These are phyloP conservation scores for Ambispora gerdemannii DNA, from an alignment of 192 early-diverging fungal species.

Conservation along the genomic window DNA sequence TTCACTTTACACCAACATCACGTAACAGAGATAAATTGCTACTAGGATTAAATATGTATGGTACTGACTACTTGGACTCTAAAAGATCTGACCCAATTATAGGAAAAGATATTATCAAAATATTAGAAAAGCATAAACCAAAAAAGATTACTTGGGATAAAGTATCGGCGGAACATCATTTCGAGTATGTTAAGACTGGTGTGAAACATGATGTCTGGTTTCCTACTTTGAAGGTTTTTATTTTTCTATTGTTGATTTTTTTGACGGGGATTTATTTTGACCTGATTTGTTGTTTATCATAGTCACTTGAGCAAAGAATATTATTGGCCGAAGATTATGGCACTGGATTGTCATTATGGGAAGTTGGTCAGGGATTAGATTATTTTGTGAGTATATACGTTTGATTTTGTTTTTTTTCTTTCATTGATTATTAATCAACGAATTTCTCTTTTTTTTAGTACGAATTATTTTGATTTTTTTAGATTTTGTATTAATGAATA, in stretches of 20 bases:
- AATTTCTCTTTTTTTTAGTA: too few species aligned
- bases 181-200: constrained; percentile 33
- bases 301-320: constrained; percentile 34
- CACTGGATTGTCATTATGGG: constrained; percentile 44
- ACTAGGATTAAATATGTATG: constrained; percentile 41
- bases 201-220: constrained; percentile 30
- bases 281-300: not conserved
- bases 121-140: not conserved
- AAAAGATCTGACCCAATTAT: constrained; percentile 21
- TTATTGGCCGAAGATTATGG: constrained; percentile 39
- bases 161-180: constrained; percentile 28
- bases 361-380: constrained; percentile 46
- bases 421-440: too few species aligned
- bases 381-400: constrained; percentile 45
- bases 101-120: constrained; percentile 29
- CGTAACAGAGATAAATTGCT: constrained; percentile 35
- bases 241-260: not conserved
- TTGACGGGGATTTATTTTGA: not conserved
- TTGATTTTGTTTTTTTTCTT: too few species aligned
- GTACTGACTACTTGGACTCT: constrained; percentile 23
- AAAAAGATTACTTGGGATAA: constrained; percentile 31
- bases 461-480: too few species aligned
- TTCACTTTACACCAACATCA: constrained; percentile 27
- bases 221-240: constrained; percentile 33
- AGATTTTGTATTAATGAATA: too few species aligned